Conservation (phyloP, 208 protist genomes). For the Trypanosoma cruzi region DNA sequence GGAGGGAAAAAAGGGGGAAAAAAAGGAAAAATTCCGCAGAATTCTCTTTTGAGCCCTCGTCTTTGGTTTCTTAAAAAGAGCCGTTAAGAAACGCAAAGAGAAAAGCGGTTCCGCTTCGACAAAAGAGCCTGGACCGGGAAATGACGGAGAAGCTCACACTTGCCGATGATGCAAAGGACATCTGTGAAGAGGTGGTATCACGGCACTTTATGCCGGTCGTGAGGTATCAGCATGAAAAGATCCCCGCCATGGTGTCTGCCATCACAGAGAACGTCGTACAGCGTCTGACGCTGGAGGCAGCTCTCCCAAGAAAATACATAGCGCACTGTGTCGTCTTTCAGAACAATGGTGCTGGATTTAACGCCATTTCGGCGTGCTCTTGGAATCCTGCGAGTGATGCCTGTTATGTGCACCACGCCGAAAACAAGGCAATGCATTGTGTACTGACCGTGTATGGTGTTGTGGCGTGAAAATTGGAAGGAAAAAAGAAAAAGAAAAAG, state of each 20-base stretch:
- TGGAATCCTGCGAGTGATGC: constrained; percentile 91
- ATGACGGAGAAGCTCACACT: constrained; percentile 72
- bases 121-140: neutral
- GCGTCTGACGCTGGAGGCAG: constrained; percentile 78
- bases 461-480: constrained; percentile 15
- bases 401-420: constrained; percentile 77
- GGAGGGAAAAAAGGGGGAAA: no score
- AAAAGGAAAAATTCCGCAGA: neutral
- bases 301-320: constrained; percentile 93
- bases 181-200: constrained; percentile 75
- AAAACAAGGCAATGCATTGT: constrained; percentile 87
- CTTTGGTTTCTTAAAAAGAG: neutral
- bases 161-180: constrained; percentile 74
- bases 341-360: constrained; percentile 88
- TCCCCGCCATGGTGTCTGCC: constrained; percentile 55
- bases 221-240: constrained; percentile 70
- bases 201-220: constrained; percentile 64
- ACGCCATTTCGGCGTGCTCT: constrained; percentile 77
- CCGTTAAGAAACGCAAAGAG: neutral
- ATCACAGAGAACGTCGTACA: constrained; percentile 82
- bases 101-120: neutral
- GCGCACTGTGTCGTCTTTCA: constrained; percentile 84
- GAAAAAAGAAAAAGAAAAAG: neutral
- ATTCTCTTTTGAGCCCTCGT: neutral
- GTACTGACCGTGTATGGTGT: constrained; percentile 88